Conservation (phyloP, 1,139 yeast species). For the Kodamaea arcana region DNA sequence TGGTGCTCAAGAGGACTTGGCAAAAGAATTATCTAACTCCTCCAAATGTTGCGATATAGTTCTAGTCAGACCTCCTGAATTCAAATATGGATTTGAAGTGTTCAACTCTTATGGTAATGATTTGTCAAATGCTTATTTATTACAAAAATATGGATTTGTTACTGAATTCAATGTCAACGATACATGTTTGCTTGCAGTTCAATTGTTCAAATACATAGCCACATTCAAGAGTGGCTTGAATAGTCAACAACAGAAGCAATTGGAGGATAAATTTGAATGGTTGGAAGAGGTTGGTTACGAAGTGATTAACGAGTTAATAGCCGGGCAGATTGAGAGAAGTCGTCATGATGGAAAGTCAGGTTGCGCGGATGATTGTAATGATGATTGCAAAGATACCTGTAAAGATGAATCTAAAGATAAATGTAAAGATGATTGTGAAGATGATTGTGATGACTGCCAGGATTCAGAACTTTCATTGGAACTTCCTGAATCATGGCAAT, state of each 20-base stretch:
- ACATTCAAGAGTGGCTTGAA: slow-evolving; percentile 19
- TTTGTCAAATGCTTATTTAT: slow-evolving; percentile 56
- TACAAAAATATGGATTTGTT: slow-evolving; percentile 76
- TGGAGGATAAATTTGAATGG: slow-evolving; percentile 54
- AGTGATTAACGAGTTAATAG: slow-evolving; percentile 34
- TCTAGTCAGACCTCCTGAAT: slow-evolving; percentile 33
- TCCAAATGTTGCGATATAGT: slow-evolving; percentile 57
- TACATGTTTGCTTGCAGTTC: slow-evolving; percentile 52
- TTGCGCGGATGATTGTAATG: slow-evolving; percentile 15
- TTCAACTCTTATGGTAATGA: slow-evolving; percentile 76
- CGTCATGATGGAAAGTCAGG: slow-evolving; percentile 11
- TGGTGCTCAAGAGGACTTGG: slow-evolving; percentile 21
- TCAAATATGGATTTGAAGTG: slow-evolving; percentile 49
- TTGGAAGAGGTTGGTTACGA: slow-evolving; percentile 55
- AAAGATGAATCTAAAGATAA: slow-evolving; percentile 14
- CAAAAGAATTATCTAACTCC: slow-evolving; percentile 29
- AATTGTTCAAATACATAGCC: slow-evolving; percentile 42
- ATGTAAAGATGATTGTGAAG: slow-evolving; percentile 10
- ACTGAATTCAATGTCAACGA: slow-evolving; percentile 55
- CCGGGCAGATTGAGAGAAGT: slow-evolving; percentile 14
- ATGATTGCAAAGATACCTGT: no score
- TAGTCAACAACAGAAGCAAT: slow-evolving; percentile 25
- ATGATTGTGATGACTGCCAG: slow-evolving; percentile 13
- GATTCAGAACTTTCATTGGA: slow-evolving; percentile 12
- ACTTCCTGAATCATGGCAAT: slow-evolving; percentile 32